These are phyloP conservation scores for Peronospora belbahrii DNA, from an alignment of 352 stramenopile species.

Conservation along the genomic window DNA sequence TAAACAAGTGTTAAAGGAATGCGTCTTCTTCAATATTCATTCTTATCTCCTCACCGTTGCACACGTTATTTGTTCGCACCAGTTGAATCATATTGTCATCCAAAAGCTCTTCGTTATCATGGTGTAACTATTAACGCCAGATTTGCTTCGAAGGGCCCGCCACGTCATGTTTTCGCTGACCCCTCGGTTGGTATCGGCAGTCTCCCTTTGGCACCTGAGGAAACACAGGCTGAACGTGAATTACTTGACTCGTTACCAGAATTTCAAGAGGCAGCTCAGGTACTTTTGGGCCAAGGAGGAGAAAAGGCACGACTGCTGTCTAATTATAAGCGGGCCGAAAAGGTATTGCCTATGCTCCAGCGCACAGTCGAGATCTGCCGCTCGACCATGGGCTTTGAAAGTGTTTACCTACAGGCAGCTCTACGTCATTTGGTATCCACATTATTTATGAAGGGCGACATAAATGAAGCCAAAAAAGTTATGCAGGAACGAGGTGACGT, in stretches of 20 bases:
- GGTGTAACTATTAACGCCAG: constrained; percentile 6
- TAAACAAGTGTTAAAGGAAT: constrained; percentile 7
- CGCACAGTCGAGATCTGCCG: constrained; percentile 70
- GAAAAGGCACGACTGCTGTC: constrained; percentile 27
- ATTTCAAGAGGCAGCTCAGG: constrained; percentile 54
- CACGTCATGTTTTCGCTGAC: constrained; percentile 43
- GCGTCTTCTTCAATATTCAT: constrained; percentile 12
- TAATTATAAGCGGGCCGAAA: constrained; percentile 42
- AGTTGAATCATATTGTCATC: not conserved
- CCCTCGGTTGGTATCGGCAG: constrained; percentile 57
- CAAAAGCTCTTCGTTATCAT: constrained; percentile 8
- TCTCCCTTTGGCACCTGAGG: constrained; percentile 51
- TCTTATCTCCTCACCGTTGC: constrained; percentile 10
- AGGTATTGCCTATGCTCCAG: constrained; percentile 47
- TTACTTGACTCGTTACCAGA: constrained; percentile 54
- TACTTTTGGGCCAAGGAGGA: constrained; percentile 40
- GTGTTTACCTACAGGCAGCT: constrained; percentile 50
- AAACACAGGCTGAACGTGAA: constrained; percentile 59
- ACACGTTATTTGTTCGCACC: constrained; percentile 2
- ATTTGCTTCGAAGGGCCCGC: constrained; percentile 23
- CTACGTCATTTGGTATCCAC: constrained; percentile 55
- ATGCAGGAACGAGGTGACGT: constrained; percentile 65
- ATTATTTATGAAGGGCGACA: constrained; percentile 58
- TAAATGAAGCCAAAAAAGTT: constrained; percentile 35
- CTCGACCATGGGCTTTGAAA: constrained; percentile 68